phyloP scores from a whole-genome alignment of 129 eudicot species.

The Daucus carota region DNA sequence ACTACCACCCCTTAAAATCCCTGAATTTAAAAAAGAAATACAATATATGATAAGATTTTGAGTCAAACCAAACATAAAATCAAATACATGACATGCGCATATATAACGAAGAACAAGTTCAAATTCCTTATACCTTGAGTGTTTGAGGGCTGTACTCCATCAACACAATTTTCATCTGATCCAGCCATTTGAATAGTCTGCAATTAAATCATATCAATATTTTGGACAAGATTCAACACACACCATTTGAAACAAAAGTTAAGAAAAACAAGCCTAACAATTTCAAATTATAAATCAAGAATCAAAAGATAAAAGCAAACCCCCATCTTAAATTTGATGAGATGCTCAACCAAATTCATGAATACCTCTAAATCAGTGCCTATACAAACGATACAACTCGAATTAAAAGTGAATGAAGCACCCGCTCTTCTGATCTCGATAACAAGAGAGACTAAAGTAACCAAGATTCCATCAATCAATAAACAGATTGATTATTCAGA shows the following conservation, averaged over 20 bases:
- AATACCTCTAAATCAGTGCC: constrained; percentile 5
- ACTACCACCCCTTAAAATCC: constrained; percentile 35
- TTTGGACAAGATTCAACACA: not conserved
- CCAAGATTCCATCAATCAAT: constrained; percentile 6
- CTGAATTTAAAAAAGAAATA: constrained; percentile 6
- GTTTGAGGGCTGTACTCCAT: constrained; percentile 32
- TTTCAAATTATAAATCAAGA: constrained; percentile 2
- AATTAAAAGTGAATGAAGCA: not conserved
- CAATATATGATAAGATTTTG: not conserved
- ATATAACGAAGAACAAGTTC: not conserved
- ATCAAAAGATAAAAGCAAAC: not conserved
- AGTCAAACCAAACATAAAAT: not conserved
- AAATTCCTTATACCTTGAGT: constrained; percentile 38
- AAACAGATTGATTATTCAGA: constrained; percentile 20
- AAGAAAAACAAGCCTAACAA: not conserved
- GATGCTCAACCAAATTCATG: not conserved
- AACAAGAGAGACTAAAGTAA: constrained; percentile 20
- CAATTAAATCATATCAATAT: constrained; percentile 15
- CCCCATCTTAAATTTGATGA: not conserved
- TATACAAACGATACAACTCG: not conserved
- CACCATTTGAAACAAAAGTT: constrained; percentile 1
- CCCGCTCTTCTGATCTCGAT: not conserved
- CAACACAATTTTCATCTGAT: constrained; percentile 48
- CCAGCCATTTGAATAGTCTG: constrained; percentile 52
- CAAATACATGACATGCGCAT: constrained; percentile 16